phyloP scores from a whole-genome alignment of 1,284 basidiomycete species.

The Ganoderma boninense region DNA sequence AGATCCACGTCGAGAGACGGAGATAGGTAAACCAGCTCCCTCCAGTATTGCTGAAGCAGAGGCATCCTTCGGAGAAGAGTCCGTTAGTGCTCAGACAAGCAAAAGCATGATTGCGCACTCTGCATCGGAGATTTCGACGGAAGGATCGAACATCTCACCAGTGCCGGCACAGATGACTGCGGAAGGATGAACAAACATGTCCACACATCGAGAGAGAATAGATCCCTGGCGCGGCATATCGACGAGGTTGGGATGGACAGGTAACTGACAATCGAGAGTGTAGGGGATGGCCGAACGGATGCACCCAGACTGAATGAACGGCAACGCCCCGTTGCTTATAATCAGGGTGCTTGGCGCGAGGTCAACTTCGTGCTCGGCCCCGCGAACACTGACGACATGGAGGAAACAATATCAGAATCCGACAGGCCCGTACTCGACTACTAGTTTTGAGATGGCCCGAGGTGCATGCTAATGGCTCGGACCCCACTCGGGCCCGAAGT shows the following conservation, averaged over 20 bases:
- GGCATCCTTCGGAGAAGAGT: not conserved
- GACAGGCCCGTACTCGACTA: too few species aligned
- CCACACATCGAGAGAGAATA: not conserved
- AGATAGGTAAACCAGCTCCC: not conserved
- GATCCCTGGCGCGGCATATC: not conserved
- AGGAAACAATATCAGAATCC: too few species aligned
- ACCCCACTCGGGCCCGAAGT: too few species aligned
- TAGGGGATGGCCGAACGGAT: too few species aligned
- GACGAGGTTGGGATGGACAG: not conserved
- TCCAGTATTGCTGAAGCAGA: not conserved
- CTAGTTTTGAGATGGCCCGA: too few species aligned
- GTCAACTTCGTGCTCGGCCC: too few species aligned
- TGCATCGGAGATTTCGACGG: not conserved
- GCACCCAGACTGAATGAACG: too few species aligned
- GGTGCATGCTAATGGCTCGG: too few species aligned
- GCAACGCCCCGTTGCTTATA: too few species aligned
- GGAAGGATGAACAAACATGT: not conserved
- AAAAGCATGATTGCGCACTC: not conserved
- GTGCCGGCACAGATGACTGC: not conserved
- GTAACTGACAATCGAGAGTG: not conserved
- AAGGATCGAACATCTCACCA: not conserved
- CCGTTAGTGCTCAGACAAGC: not conserved
- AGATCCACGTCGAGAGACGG: not conserved
- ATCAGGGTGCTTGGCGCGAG: too few species aligned
- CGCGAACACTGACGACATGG: too few species aligned